Conservation (phyloP, 305 asterid species). For the Fraxinus xanthoxyloides region DNA sequence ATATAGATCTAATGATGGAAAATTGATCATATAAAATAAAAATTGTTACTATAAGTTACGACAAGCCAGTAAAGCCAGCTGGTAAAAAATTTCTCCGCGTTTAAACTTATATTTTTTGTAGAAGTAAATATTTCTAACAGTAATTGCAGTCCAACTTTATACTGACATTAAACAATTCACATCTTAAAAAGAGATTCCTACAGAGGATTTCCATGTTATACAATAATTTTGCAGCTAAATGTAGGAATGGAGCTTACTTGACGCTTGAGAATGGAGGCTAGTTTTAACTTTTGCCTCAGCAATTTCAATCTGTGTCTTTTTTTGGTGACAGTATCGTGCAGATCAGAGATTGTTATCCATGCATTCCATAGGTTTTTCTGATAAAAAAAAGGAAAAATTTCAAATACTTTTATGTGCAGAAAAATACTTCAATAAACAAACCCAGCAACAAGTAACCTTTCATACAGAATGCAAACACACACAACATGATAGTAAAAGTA, state of each 20-base stretch:
- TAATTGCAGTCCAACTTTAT: not conserved
- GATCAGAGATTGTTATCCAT: slow-evolving; percentile 84
- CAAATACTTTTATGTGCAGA: slow-evolving; percentile 4
- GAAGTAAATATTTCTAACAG: not conserved
- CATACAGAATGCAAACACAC: not conserved
- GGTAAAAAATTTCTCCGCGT: not conserved
- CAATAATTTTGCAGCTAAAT: not conserved
- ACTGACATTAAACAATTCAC: not conserved
- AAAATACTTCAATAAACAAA: not conserved
- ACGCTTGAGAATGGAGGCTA: slow-evolving; percentile 80
- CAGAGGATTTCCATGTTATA: not conserved
- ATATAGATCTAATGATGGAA: not conserved
- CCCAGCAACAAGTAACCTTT: not conserved
- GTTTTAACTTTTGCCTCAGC: slow-evolving; percentile 83
- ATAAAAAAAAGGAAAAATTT: slow-evolving; percentile 18
- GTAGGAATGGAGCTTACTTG: slow-evolving; percentile 53
- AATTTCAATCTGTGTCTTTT: slow-evolving; percentile 82
- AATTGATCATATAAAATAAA: not conserved
- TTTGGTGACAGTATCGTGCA: slow-evolving; percentile 80
- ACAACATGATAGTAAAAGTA: not conserved
- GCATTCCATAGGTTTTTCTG: slow-evolving; percentile 90
- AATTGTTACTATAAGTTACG: not conserved
- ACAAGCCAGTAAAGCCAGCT: not conserved
- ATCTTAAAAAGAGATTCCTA: not conserved
- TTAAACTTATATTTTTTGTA: not conserved